phyloP scores from a whole-genome alignment of 2,329 filamentous ascomycete species.

The Ambrosiella cleistominuta region DNA sequence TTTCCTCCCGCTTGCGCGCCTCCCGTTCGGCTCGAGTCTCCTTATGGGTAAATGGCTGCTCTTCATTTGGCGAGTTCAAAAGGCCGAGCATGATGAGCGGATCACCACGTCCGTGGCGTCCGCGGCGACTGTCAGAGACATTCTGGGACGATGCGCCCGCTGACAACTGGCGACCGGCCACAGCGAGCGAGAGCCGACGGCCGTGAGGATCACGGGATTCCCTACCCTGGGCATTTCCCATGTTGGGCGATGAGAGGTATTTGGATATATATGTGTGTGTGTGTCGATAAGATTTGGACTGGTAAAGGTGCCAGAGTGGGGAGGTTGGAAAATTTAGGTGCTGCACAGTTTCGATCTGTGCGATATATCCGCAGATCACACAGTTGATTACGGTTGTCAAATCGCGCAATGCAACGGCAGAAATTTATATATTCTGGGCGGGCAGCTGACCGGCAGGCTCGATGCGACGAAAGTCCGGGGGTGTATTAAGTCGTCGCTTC shows the following conservation, averaged over 20 bases:
- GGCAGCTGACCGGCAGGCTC: no score
- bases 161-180: constrained; percentile 8
- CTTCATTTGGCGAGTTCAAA: background rate
- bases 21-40: constrained; percentile 89
- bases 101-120: background rate
- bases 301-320: background rate
- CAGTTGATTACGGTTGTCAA: background rate
- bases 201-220: constrained; percentile 20
- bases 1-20: constrained; percentile 66
- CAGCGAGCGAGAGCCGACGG: constrained; percentile 1
- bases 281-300: background rate
- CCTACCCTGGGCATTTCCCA: constrained; percentile 26
- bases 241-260: constrained; percentile 12
- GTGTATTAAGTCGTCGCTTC: background rate
- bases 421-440: background rate
- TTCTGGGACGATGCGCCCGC: constrained; percentile 23
- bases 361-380: no score
- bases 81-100: constrained; percentile 4
- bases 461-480: background rate
- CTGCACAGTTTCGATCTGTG: background rate
- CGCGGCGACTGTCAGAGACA: constrained; percentile 17
- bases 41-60: constrained; percentile 41
- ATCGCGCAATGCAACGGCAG: background rate
- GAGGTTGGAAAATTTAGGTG: background rate
- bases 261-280: no score